phyloP scores from a whole-genome alignment of 116 monocot genomes.

The Posidonia oceanica region DNA sequence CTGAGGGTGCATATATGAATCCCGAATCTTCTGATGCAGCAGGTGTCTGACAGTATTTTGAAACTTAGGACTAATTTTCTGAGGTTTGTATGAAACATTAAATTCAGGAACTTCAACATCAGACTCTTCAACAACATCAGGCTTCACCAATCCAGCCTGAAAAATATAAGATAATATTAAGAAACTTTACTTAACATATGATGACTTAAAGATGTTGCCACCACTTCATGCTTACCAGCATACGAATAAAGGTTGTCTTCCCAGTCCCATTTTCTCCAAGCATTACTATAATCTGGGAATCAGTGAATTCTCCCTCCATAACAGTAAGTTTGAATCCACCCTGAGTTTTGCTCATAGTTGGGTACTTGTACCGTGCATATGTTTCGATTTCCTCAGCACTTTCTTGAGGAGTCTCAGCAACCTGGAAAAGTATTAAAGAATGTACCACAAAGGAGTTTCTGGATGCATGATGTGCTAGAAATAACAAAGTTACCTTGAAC shows the following conservation, averaged over 20 bases:
- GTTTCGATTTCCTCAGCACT: slow-evolving; percentile 72
- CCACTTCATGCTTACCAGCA: slow-evolving; percentile 41
- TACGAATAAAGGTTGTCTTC: slow-evolving; percentile 78
- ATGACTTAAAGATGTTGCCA: background rate
- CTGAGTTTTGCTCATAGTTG: slow-evolving; percentile 69
- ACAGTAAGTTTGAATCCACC: slow-evolving; percentile 70
- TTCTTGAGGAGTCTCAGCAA: slow-evolving; percentile 78
- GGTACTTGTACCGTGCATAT: slow-evolving; percentile 71
- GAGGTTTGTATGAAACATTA: slow-evolving; percentile 82
- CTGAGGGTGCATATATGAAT: slow-evolving; percentile 73
- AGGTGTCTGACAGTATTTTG: slow-evolving; percentile 35
- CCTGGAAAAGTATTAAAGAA: slow-evolving; percentile 17
- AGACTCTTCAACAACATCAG: slow-evolving; percentile 47
- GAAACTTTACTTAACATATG: background rate
- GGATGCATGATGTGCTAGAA: background rate
- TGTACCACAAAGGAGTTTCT: background rate
- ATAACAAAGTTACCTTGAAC: slow-evolving; percentile 39
- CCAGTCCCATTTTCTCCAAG: slow-evolving; percentile 82
- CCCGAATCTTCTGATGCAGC: slow-evolving; percentile 71
- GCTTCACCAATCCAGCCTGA: slow-evolving; percentile 69
- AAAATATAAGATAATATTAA: slow-evolving; percentile 10
- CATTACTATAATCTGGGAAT: slow-evolving; percentile 86
- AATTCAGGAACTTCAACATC: slow-evolving; percentile 74
- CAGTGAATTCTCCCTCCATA: slow-evolving; percentile 73
- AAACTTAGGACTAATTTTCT: slow-evolving; percentile 79